Conservation (phyloP, 1,139 yeast species). For the Hansenula anomala region DNA sequence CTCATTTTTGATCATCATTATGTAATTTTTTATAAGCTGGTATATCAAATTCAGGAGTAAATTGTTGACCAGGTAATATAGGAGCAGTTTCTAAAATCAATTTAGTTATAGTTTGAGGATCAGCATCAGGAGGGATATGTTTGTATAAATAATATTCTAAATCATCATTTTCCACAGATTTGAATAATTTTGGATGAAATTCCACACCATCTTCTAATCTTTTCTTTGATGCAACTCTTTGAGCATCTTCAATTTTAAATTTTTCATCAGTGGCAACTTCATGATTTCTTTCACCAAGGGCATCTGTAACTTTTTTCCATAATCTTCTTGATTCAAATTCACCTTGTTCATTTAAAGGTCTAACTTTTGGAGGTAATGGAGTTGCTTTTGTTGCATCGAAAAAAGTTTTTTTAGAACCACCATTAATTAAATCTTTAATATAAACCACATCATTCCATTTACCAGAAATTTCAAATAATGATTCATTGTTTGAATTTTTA, state of each 20-base stretch:
- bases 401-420: conserved; percentile 39
- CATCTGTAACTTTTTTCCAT: conserved; percentile 80
- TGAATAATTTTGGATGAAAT: conserved; percentile 77
- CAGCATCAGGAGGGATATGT: conserved; percentile 40
- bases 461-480: conserved; percentile 66
- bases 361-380: conserved; percentile 60
- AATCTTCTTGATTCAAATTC: conserved; percentile 74
- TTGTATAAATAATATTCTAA: conserved; percentile 66
- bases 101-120: conserved; percentile 47
- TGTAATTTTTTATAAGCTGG: conserved; percentile 57
- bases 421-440: conserved; percentile 48
- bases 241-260: conserved; percentile 77
- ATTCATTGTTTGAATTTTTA: conserved; percentile 48
- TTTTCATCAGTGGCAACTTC: conserved; percentile 83
- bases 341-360: conserved; percentile 76
- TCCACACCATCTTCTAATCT: conserved; percentile 75
- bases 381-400: conserved; percentile 58
- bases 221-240: conserved; percentile 67
- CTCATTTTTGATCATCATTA: conserved; percentile 1
- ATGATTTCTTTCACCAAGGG: conserved; percentile 73
- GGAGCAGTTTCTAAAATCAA: conserved; percentile 64
- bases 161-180: conserved; percentile 31
- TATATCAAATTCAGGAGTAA: conserved; percentile 56
- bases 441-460: conserved; percentile 92
- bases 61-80: conserved; percentile 70